A percentile compares a stretch with the other conserved stretches of the same genome.
Conservation (phyloP, 345 rosid species). For the Adansonia digitata region DNA sequence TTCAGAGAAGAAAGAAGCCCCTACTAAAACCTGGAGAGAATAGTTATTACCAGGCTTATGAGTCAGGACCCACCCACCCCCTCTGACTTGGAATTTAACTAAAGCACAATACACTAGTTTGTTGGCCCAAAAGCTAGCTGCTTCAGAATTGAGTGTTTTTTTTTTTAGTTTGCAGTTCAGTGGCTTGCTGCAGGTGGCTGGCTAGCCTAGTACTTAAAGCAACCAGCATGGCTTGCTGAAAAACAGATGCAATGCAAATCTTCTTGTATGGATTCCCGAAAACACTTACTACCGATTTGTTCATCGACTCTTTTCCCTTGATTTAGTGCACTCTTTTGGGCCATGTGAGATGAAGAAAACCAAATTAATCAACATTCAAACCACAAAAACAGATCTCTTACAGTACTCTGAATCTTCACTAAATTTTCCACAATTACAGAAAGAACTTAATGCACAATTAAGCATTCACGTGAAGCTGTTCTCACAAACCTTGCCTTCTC, state of each 20-base stretch:
- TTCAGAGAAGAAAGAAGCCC: too few species aligned
- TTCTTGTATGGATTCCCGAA: constrained; percentile 6
- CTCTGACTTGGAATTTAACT: neutral
- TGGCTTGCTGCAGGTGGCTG: too few species aligned
- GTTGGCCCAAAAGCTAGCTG: too few species aligned
- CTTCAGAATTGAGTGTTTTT: too few species aligned
- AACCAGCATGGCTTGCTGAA: constrained; percentile 24
- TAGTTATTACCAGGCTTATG: too few species aligned
- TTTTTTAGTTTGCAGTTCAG: too few species aligned
- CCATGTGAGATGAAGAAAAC: neutral
- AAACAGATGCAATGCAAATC: constrained; percentile 12
- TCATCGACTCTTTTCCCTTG: neutral
- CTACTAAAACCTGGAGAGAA: too few species aligned
- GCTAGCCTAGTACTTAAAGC: too few species aligned
- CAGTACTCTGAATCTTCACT: neutral
- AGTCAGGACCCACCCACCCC: too few species aligned
- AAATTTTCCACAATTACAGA: neutral
- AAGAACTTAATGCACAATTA: neutral
- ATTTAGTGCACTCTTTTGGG: neutral
- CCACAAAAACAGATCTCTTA: neutral
- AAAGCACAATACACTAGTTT: too few species aligned
- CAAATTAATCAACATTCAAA: neutral
- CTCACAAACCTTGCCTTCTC: neutral
- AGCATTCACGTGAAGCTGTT: neutral
- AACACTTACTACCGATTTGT: neutral